phyloP scores from a whole-genome alignment of 805 yeast species.

The Zygosaccharomyces rouxii region DNA sequence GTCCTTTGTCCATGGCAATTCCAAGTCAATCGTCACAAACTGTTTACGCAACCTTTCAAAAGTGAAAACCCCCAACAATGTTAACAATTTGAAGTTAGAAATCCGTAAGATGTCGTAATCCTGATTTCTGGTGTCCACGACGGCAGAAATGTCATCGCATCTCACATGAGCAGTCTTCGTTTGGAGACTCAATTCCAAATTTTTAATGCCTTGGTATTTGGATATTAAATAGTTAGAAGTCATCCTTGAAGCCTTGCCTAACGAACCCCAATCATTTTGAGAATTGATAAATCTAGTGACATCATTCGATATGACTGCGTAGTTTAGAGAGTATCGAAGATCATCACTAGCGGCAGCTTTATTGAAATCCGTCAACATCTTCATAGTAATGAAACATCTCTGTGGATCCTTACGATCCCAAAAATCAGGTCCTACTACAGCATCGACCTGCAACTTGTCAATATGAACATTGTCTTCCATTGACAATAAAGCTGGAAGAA shows the following conservation, averaged over 20 bases:
- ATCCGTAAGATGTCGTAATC: slow-evolving; percentile 36
- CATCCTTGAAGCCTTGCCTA: slow-evolving; percentile 42
- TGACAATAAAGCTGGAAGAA: neutral
- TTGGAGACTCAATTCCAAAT: slow-evolving; percentile 18
- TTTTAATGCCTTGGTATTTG: slow-evolving; percentile 22
- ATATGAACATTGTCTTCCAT: slow-evolving; percentile 39
- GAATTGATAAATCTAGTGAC: slow-evolving; percentile 50
- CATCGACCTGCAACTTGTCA: slow-evolving; percentile 53
- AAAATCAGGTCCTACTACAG: slow-evolving; percentile 67
- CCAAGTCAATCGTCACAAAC: slow-evolving; percentile 56
- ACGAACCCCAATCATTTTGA: slow-evolving; percentile 33
- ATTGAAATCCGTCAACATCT: slow-evolving; percentile 60
- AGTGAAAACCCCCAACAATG: slow-evolving; percentile 90
- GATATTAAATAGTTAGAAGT: slow-evolving; percentile 45
- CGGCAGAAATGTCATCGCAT: slow-evolving; percentile 28
- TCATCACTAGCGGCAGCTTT: slow-evolving; percentile 80
- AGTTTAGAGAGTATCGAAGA: slow-evolving; percentile 75
- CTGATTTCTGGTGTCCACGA: slow-evolving; percentile 7
- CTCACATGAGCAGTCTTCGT: slow-evolving; percentile 31
- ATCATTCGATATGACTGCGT: slow-evolving; percentile 74
- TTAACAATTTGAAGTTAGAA: slow-evolving; percentile 51
- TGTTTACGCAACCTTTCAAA: slow-evolving; percentile 84
- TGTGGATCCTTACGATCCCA: slow-evolving; percentile 69
- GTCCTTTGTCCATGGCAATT: slow-evolving; percentile 40
- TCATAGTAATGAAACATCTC: slow-evolving; percentile 57